Evolutionary conservation across 2,329 filamentous ascomycete genomes (phyloP).

Genomic region (Ilyonectria destructans): DNA sequence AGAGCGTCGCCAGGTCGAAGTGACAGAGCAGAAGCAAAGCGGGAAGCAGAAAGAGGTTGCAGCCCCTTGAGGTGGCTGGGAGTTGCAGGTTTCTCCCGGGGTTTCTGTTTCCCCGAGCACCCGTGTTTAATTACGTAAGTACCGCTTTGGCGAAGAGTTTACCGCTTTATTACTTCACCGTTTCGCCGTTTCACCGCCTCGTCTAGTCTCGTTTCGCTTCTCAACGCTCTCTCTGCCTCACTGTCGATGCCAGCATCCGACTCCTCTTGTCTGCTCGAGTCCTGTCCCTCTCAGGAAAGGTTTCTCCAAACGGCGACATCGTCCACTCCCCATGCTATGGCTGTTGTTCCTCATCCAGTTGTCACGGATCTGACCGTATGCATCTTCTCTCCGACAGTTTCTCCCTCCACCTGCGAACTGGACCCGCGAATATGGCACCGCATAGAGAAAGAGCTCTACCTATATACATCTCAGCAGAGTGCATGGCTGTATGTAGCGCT

Average conservation of each 20-base stretch:
- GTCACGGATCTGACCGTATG: slow-evolving; percentile 55
- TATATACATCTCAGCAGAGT: slow-evolving; percentile 75
- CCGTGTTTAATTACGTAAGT: too few species aligned
- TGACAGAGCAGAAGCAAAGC: too few species aligned
- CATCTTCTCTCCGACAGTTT: slow-evolving; percentile 31
- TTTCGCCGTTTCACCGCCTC: neutral
- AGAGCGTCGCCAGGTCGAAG: too few species aligned
- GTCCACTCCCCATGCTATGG: slow-evolving; percentile 17
- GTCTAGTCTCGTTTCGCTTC: neutral
- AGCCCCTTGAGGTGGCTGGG: too few species aligned
- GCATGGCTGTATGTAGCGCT: slow-evolving; percentile 76
- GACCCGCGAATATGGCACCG: slow-evolving; percentile 68
- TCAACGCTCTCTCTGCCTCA: slow-evolving; percentile 3
- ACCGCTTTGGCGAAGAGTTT: too few species aligned
- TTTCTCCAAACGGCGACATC: slow-evolving; percentile 4
- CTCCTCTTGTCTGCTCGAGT: neutral
- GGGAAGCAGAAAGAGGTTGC: too few species aligned
- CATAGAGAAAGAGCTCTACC: slow-evolving; percentile 79
- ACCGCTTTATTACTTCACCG: neutral
- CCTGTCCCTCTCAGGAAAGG: slow-evolving; percentile 7
- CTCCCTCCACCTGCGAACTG: slow-evolving; percentile 46
- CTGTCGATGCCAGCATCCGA: neutral
- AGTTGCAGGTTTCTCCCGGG: too few species aligned
- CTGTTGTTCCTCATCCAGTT: slow-evolving; percentile 39
- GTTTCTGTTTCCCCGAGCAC: too few species aligned